Conservation (phyloP, 208 protist species). For the Trypanosoma congolense region DNA sequence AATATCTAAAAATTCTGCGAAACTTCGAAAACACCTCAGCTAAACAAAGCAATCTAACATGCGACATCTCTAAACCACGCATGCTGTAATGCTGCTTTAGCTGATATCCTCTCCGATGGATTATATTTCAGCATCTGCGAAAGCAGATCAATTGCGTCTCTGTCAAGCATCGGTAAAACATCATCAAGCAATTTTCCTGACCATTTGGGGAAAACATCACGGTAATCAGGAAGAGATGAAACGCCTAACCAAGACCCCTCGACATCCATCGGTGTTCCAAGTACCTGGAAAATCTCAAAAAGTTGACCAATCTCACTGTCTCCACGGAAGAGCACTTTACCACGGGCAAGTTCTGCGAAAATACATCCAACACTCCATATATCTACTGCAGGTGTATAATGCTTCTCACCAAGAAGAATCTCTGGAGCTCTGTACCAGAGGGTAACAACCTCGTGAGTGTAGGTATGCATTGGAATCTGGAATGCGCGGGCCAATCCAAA, state of each 20-base stretch:
- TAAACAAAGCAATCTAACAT: slow-evolving; percentile 19
- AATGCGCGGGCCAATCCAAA: slow-evolving; percentile 98
- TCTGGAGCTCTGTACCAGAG: slow-evolving; percentile 99
- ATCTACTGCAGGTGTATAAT: slow-evolving; percentile 99
- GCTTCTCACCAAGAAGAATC: slow-evolving; percentile 98
- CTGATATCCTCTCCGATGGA: slow-evolving; percentile 84
- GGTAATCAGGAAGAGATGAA: slow-evolving; percentile 95
- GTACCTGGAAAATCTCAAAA: slow-evolving; percentile 96
- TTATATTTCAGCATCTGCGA: slow-evolving; percentile 88
- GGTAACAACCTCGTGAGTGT: slow-evolving; percentile 99
- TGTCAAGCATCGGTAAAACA: slow-evolving; percentile 70
- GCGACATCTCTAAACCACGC: slow-evolving; percentile 85
- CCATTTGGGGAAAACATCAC: slow-evolving; percentile 94
- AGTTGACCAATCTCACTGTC: slow-evolving; percentile 98
- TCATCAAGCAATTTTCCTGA: slow-evolving; percentile 53
- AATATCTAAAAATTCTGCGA: neutral
- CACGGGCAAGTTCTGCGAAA: slow-evolving; percentile 96
- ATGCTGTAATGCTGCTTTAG: slow-evolving; percentile 88
- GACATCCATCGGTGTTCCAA: slow-evolving; percentile 94
- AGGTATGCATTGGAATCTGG: slow-evolving; percentile 97
- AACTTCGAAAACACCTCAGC: neutral
- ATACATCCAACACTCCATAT: slow-evolving; percentile 99
- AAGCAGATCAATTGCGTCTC: slow-evolving; percentile 82
- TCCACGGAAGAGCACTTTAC: slow-evolving; percentile 96
- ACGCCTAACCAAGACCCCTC: slow-evolving; percentile 96